These are phyloP conservation scores for Batrachochytrium dendrobatidis DNA, from an alignment of 371 early-diverging fungal genomes.

Conservation along the genomic window DNA sequence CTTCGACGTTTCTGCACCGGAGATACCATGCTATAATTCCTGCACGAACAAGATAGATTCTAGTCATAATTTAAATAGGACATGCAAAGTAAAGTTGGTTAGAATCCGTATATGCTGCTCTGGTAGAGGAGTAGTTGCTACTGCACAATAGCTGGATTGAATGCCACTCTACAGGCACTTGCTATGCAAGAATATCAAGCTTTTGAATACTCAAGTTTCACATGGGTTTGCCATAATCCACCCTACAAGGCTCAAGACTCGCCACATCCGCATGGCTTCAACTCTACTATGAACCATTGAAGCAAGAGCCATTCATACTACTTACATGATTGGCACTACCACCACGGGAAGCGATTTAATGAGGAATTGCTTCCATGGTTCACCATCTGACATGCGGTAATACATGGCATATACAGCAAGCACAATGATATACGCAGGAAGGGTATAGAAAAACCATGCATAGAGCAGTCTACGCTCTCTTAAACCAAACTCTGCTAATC, in stretches of 20 bases:
- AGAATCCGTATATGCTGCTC: too few relatives aligned
- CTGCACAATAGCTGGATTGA: too few relatives aligned
- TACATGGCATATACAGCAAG: conserved; percentile 49
- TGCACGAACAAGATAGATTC: conserved; percentile 2
- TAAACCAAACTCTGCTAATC: conserved; percentile 51
- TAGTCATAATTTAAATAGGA: too few relatives aligned
- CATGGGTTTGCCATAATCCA: too few relatives aligned
- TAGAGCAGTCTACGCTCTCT: conserved; percentile 53
- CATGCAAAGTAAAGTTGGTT: too few relatives aligned
- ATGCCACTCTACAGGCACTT: too few relatives aligned
- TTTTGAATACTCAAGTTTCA: too few relatives aligned
- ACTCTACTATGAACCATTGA: background rate
- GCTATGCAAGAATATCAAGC: too few relatives aligned
- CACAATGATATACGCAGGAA: conserved; percentile 58
- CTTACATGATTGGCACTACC: conserved; percentile 51
- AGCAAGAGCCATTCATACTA: conserved; percentile 4
- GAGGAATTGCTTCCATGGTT: conserved; percentile 40
- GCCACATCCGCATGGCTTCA: background rate
- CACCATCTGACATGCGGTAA: conserved; percentile 38
- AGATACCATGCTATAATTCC: conserved; percentile 6
- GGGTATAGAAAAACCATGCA: conserved; percentile 64
- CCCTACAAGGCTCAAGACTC: background rate
- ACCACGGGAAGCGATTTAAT: conserved; percentile 44
- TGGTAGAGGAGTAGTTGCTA: too few relatives aligned
- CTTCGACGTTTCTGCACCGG: background rate